A percentile compares a stretch with the other conserved stretches of the same genome.
Evolutionary conservation across 768 basidiomycete genomes (phyloP).

Genomic region (Kwoniella botswanensis): DNA sequence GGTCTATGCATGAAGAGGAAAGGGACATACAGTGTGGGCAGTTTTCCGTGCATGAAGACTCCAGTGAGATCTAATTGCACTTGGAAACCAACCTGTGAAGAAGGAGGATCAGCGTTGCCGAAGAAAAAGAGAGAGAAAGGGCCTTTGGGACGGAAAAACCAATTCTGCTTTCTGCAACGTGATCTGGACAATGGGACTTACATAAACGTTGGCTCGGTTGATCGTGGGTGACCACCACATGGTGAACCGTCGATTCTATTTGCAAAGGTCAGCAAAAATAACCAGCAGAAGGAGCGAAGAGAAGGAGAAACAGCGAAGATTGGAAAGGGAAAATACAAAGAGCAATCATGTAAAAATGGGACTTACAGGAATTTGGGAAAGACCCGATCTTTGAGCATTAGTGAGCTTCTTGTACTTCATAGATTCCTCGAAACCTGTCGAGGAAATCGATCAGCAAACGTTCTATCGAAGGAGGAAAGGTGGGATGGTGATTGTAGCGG

Average conservation of each 20-base stretch:
- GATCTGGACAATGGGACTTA: background rate
- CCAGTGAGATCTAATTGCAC: constrained; percentile 93
- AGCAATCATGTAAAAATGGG: background rate
- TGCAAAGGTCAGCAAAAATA: background rate
- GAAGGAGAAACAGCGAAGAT: background rate
- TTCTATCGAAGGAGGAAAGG: background rate
- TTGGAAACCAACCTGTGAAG: constrained; percentile 81
- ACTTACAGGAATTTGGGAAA: constrained; percentile 66
- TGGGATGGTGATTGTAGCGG: background rate
- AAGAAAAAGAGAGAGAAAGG: background rate
- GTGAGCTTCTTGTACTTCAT: constrained; percentile 68
- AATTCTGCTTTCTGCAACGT: no score
- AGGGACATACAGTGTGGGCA: constrained; percentile 56
- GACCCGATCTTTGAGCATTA: constrained; percentile 96
- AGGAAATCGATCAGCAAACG: background rate
- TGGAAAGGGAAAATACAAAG: background rate
- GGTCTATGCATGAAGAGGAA: background rate
- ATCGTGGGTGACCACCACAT: constrained; percentile 83
- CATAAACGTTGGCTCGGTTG: constrained; percentile 90
- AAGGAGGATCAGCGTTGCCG: constrained; percentile 3
- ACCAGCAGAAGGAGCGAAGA: background rate
- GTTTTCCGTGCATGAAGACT: constrained; percentile 85
- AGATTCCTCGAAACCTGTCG: constrained; percentile 73
- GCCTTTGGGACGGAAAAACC: background rate
- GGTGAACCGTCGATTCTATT: constrained; percentile 88